A percentile compares a stretch with the other conserved stretches of the same genome.
Evolutionary conservation across 1,284 basidiomycete genomes (phyloP).

Genomic region (Veloboletus limbatus): DNA sequence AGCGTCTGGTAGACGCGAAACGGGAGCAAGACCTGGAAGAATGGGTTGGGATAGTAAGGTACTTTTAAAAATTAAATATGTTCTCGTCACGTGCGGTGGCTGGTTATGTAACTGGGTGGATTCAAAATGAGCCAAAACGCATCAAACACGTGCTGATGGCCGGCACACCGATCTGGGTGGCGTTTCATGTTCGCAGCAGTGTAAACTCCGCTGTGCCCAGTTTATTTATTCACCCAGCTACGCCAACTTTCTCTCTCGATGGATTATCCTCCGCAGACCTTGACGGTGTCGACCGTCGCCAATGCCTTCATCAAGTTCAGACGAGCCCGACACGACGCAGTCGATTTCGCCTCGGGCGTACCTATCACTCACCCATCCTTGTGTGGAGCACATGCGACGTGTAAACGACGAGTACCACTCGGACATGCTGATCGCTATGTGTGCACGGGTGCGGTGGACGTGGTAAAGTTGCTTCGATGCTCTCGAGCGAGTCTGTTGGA

Average conservation of each 20-base stretch:
- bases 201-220: too few relatives aligned
- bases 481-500: slow-evolving; percentile 53
- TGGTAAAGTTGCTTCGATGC: slow-evolving; percentile 51
- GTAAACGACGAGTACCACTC: slow-evolving; percentile 41
- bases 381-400: slow-evolving; percentile 35
- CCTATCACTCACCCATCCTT: slow-evolving; percentile 51
- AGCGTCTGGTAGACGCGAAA: slow-evolving; percentile 6
- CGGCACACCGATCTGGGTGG: too few relatives aligned
- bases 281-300: slow-evolving; percentile 43
- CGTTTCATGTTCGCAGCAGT: too few relatives aligned
- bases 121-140: too few relatives aligned
- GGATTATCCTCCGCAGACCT: slow-evolving; percentile 24
- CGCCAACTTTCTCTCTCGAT: slow-evolving; percentile 12
- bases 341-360: slow-evolving; percentile 50
- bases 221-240: too few relatives aligned
- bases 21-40: slow-evolving; percentile 17
- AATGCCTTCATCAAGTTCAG: slow-evolving; percentile 53
- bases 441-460: slow-evolving; percentile 64
- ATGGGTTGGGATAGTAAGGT: slow-evolving; percentile 31
- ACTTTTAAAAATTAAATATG: too few relatives aligned
- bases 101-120: too few relatives aligned
- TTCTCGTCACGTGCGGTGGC: too few relatives aligned
- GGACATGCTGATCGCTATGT: slow-evolving; percentile 51
- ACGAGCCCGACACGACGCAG: slow-evolving; percentile 33
- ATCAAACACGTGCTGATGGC: too few relatives aligned